These are phyloP conservation scores for Stephania yunnanensis DNA, from an alignment of 164 flowering plant genomes.

Conservation along the genomic window DNA sequence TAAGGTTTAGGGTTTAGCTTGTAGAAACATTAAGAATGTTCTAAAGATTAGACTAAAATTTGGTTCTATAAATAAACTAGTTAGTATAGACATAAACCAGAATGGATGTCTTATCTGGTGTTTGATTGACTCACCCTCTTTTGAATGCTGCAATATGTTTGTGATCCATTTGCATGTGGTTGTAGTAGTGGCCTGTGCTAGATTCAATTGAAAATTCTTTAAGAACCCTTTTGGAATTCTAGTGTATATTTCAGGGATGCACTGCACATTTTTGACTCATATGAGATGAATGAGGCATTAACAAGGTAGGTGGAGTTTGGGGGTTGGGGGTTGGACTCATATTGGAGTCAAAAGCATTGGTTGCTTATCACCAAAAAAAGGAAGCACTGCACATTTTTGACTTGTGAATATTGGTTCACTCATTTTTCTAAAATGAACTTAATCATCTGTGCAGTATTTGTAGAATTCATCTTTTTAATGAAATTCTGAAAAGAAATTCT, in stretches of 20 bases:
- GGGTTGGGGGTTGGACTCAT: too few relatives aligned
- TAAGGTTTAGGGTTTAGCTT: neutral
- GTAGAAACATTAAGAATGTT: neutral
- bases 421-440: neutral
- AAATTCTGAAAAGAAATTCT: neutral
- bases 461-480: neutral
- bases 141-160: neutral
- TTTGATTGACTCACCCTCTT: neutral
- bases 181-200: neutral
- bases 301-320: too few relatives aligned
- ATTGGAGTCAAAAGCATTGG: too few relatives aligned
- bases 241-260: neutral
- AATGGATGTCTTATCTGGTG: neutral
- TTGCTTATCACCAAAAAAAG: too few relatives aligned
- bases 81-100: neutral
- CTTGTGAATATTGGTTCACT: too few relatives aligned
- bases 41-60: neutral
- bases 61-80: neutral
- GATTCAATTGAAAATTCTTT: neutral
- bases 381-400: neutral
- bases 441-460: slow-evolving; percentile 1
- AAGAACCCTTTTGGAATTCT: neutral
- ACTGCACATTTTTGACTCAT: neutral
- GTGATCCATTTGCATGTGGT: neutral
- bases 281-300: too few relatives aligned